A percentile compares a stretch with the other conserved stretches of the same genome.
Evolutionary conservation across 495 filamentous ascomycete genomes (phyloP).

Genomic region (Neurospora sublineolata): DNA sequence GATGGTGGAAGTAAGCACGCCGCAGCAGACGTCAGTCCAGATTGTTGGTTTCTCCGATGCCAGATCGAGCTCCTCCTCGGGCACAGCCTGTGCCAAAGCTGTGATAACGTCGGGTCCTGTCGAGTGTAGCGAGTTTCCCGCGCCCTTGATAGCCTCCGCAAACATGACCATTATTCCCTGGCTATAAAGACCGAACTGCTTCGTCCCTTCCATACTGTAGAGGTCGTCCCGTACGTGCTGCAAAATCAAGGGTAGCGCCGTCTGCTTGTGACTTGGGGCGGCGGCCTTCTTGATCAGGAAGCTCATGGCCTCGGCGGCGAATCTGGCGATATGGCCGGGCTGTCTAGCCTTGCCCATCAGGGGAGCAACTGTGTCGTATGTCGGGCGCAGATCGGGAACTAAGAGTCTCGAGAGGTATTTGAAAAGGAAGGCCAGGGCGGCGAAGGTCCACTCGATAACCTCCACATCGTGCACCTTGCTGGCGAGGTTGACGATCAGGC

Average conservation of each 20-base stretch:
- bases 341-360: constrained; percentile 74
- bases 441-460: constrained; percentile 94
- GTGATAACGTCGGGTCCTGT: constrained; percentile 59
- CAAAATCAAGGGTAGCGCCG: constrained; percentile 57
- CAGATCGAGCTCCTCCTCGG: constrained; percentile 35
- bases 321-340: constrained; percentile 74
- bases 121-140: constrained; percentile 70
- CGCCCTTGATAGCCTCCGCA: constrained; percentile 74
- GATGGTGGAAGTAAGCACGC: constrained; percentile 64
- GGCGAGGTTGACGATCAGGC: constrained; percentile 47
- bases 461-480: constrained; percentile 47
- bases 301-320: constrained; percentile 88
- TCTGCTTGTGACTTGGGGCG: constrained; percentile 58
- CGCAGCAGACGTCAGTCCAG: constrained; percentile 55
- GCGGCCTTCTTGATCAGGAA: constrained; percentile 86
- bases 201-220: constrained; percentile 35
- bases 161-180: constrained; percentile 87
- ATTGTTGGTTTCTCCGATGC: constrained; percentile 23
- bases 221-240: constrained; percentile 59
- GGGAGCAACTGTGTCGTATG: constrained; percentile 71
- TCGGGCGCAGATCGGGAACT: constrained; percentile 70
- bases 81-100: constrained; percentile 44
- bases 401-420: constrained; percentile 86
- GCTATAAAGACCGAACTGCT: constrained; percentile 51
- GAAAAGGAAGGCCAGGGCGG: constrained; percentile 86